phyloP scores from a whole-genome alignment of 2,329 filamentous ascomycete species.

The Fonsecaea pugnacius region DNA sequence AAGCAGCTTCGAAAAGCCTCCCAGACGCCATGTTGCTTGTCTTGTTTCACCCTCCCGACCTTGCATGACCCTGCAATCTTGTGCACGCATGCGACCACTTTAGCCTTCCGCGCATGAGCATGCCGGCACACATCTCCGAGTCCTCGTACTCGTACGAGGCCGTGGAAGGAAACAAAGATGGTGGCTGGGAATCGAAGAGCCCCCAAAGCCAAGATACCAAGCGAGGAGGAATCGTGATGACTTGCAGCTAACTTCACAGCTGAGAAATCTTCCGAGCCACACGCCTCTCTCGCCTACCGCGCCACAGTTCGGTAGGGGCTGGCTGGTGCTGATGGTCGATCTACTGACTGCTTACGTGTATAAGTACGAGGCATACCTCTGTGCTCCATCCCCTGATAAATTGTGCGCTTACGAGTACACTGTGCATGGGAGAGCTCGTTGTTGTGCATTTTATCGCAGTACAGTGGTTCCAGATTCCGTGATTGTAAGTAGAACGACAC shows the following conservation, averaged over 20 bases:
- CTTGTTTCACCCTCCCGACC: conserved; percentile 20
- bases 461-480: neutral
- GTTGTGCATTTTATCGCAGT: neutral
- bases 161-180: conserved; percentile 5
- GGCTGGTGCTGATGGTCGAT: neutral
- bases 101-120: conserved; percentile 3
- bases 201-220: neutral
- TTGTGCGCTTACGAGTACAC: too few species aligned
- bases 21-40: conserved; percentile 4
- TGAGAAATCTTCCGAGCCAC: conserved; percentile 25
- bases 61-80: conserved; percentile 25
- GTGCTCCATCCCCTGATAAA: neutral
- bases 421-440: neutral
- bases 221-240: conserved; percentile 10
- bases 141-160: too few species aligned
- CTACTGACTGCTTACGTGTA: neutral
- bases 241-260: conserved; percentile 13
- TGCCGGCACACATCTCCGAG: neutral
- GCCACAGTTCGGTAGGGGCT: neutral
- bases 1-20: conserved; percentile 3
- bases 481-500: neutral
- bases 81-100: conserved; percentile 21
- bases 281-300: neutral
- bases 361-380: neutral
- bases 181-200: conserved; percentile 2